Percentiles rank a stretch among this genome's conserved stretches.
Evolutionary conservation across 768 basidiomycete species (phyloP).

Genomic region (Mycena sanguinolenta): DNA sequence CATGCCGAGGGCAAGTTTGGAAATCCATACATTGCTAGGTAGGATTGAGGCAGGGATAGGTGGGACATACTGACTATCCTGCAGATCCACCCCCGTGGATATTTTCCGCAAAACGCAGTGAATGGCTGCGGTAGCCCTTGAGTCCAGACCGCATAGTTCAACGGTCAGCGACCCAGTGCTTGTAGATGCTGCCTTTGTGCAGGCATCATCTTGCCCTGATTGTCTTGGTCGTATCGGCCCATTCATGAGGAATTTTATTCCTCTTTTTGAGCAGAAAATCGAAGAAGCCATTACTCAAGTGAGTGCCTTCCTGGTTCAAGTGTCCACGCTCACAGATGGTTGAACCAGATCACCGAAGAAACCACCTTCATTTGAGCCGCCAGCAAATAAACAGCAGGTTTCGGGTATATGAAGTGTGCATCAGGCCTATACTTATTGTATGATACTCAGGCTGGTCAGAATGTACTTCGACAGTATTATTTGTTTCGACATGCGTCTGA

Average conservation of each 20-base stretch:
- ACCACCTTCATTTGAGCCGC: neutral
- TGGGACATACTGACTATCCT: too few relatives aligned
- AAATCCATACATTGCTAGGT: too few relatives aligned
- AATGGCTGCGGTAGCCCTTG: neutral
- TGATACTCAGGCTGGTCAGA: too few relatives aligned
- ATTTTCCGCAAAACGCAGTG: too few relatives aligned
- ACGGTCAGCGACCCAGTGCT: neutral
- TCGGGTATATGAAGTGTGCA: too few relatives aligned
- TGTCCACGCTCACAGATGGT: neutral
- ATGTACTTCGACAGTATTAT: too few relatives aligned
- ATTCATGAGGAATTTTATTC: neutral
- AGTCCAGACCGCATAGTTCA: slow-evolving; percentile 10
- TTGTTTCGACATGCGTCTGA: too few relatives aligned
- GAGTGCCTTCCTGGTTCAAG: neutral
- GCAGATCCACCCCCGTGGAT: too few relatives aligned
- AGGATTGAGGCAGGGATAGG: too few relatives aligned
- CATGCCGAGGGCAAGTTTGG: too few relatives aligned
- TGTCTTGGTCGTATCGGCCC: neutral
- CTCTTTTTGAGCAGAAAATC: neutral
- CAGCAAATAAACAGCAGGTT: too few relatives aligned
- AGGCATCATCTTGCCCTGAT: neutral
- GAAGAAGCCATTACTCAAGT: neutral
- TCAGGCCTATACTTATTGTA: too few relatives aligned
- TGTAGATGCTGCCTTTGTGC: neutral
- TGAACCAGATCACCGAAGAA: neutral